phyloP scores from a whole-genome alignment of 768 basidiomycete species.

The Leccinum fibrillosum region DNA sequence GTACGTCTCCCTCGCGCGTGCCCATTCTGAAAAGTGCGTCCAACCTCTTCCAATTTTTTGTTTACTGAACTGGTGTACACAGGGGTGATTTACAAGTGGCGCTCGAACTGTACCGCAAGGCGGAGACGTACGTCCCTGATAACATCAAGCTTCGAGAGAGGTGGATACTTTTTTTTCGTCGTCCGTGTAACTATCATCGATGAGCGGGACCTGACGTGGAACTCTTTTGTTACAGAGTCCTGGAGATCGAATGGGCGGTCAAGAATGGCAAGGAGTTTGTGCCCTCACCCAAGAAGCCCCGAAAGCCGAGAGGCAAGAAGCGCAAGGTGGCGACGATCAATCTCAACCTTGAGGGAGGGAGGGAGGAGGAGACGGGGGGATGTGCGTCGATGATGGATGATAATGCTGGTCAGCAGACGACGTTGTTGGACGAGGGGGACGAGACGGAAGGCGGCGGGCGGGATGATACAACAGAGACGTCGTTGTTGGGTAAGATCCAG shows the following conservation, averaged over 20 bases:
- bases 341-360: slow-evolving; percentile 10
- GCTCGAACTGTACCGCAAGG: slow-evolving; percentile 78
- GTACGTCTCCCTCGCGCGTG: slow-evolving; percentile 79
- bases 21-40: slow-evolving; percentile 75
- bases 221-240: slow-evolving; percentile 49
- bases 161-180: slow-evolving; percentile 64
- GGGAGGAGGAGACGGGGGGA: slow-evolving; percentile 11
- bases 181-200: slow-evolving; percentile 59
- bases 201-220: slow-evolving; percentile 35
- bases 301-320: slow-evolving; percentile 33
- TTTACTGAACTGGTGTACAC: neutral
- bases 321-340: slow-evolving; percentile 28
- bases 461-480: slow-evolving; percentile 14
- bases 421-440: slow-evolving; percentile 40
- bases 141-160: slow-evolving; percentile 84
- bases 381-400: neutral
- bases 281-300: slow-evolving; percentile 48
- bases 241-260: slow-evolving; percentile 79
- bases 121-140: slow-evolving; percentile 80
- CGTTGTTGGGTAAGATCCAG: slow-evolving; percentile 12
- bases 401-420: neutral
- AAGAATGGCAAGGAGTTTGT: slow-evolving; percentile 58
- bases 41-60: neutral
- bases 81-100: slow-evolving; percentile 83
- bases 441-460: slow-evolving; percentile 30